Percentiles rank a stretch among this genome's conserved stretches.
Conservation (phyloP, 2,329 filamentous ascomycete species). For the Stagonosporopsis tanaceti region DNA sequence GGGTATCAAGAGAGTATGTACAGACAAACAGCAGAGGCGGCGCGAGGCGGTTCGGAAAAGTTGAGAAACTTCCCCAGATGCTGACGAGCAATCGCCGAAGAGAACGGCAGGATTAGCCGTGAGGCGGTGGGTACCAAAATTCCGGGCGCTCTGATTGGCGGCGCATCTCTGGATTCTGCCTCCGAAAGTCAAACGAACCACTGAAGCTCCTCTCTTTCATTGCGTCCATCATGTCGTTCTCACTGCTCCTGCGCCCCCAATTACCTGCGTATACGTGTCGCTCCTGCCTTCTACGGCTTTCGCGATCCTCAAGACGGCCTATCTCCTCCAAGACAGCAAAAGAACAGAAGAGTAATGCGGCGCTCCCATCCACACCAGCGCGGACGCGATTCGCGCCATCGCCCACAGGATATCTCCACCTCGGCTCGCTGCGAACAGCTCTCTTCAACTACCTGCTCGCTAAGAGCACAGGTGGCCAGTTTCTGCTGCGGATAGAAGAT, state of each 20-base stretch:
- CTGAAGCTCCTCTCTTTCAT: background rate
- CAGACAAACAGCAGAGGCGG: background rate
- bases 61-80: constrained; percentile 12
- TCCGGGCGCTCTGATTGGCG: constrained; percentile 22
- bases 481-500: constrained; percentile 90
- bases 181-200: constrained; percentile 17
- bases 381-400: constrained; percentile 93
- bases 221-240: constrained; percentile 31
- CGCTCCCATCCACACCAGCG: constrained; percentile 42
- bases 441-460: constrained; percentile 96
- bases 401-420: constrained; percentile 90
- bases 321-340: constrained; percentile 24
- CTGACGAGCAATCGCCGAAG: constrained; percentile 10
- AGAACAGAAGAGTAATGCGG: constrained; percentile 15
- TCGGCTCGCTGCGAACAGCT: constrained; percentile 90
- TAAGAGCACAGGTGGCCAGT: constrained; percentile 85
- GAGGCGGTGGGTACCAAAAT: constrained; percentile 18
- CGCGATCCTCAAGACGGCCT: constrained; percentile 17
- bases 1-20: constrained; percentile 8
- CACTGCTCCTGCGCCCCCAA: constrained; percentile 32
- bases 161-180: constrained; percentile 18
- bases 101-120: constrained; percentile 15
- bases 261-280: constrained; percentile 37
- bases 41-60: constrained; percentile 10
- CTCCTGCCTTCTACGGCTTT: constrained; percentile 39